A percentile compares a stretch with the other conserved stretches of the same genome.
phyloP scores from a whole-genome alignment of 2,329 filamentous ascomycete species.

The Aspergillus ochraceus region DNA sequence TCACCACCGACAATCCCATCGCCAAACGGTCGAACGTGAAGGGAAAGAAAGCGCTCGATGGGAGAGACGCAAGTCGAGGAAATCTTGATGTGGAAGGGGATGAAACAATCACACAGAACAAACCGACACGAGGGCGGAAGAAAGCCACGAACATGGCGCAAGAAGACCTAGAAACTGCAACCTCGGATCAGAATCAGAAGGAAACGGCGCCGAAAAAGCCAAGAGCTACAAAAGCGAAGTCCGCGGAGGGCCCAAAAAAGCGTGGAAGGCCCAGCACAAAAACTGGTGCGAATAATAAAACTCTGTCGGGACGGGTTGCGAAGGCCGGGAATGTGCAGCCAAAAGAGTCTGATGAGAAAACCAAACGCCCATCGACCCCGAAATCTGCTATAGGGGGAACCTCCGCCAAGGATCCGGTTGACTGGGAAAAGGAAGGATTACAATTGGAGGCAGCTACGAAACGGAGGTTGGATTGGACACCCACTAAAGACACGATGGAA shows the following conservation, averaged over 20 bases:
- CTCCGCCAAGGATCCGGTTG: conserved; percentile 12
- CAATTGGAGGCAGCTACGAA: conserved; percentile 50
- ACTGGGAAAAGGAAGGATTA: conserved; percentile 24
- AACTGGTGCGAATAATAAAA: conserved; percentile 29
- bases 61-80: conserved; percentile 13
- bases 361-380: conserved; percentile 1
- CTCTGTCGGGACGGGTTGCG: conserved; percentile 35
- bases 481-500: conserved; percentile 49
- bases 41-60: conserved; percentile 10
- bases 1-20: conserved; percentile 13
- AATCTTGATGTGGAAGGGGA: conserved; percentile 5
- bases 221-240: conserved; percentile 24
- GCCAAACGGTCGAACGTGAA: conserved; percentile 4
- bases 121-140: conserved; percentile 17
- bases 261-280: conserved; percentile 17
- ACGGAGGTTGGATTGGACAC: conserved; percentile 68
- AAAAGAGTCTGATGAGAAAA: conserved; percentile 15
- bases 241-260: conserved; percentile 24
- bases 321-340: conserved; percentile 27
- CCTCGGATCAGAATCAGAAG: conserved; percentile 10
- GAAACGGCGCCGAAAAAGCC: conserved; percentile 21
- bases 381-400: conserved; percentile 1
- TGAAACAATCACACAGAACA: conserved; percentile 7
- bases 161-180: not conserved
- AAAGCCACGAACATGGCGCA: conserved; percentile 11